phyloP scores from a whole-genome alignment of 2,329 filamentous ascomycete species.

The Didymella pomorum region DNA sequence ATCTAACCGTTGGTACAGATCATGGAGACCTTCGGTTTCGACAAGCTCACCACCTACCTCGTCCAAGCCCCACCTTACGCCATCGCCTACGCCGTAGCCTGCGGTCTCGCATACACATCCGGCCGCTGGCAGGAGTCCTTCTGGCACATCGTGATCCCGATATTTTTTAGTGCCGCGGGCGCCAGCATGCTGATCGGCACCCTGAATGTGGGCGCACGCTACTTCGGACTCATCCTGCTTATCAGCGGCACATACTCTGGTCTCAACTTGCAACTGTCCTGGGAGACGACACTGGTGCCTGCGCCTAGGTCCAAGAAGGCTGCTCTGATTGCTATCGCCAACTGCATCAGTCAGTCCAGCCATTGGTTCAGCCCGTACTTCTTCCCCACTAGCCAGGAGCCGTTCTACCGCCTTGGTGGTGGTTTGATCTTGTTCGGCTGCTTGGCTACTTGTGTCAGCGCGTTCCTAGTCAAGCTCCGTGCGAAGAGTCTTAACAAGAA shows the following conservation, averaged over 20 bases:
- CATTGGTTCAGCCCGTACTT: conserved; percentile 57
- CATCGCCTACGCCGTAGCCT: conserved; percentile 39
- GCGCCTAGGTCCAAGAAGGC: conserved; percentile 53
- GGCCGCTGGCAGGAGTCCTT: conserved; percentile 42
- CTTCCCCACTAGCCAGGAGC: conserved; percentile 37
- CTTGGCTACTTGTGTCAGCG: conserved; percentile 30
- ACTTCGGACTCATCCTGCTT: conserved; percentile 28
- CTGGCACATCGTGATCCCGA: conserved; percentile 40
- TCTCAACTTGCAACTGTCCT: conserved; percentile 54
- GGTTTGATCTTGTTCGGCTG: conserved; percentile 40
- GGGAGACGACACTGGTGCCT: conserved; percentile 55
- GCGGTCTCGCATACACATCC: conserved; percentile 36
- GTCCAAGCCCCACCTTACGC: conserved; percentile 54
- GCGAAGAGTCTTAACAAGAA: conserved; percentile 38
- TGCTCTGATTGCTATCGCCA: conserved; percentile 55
- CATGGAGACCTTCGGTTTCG: conserved; percentile 33
- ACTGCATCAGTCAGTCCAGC: conserved; percentile 51
- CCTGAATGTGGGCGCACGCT: conserved; percentile 32
- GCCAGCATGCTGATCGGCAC: conserved; percentile 41
- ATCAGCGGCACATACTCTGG: conserved; percentile 51
- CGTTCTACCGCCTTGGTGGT: conserved; percentile 33
- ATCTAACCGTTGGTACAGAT: conserved; percentile 16
- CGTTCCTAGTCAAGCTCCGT: conserved; percentile 32
- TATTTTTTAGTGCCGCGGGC: conserved; percentile 33
- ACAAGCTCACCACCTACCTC: conserved; percentile 47